A percentile compares a stretch with the other conserved stretches of the same genome.
These are phyloP conservation scores for Lachnellula hyalina DNA, from an alignment of 2,329 filamentous ascomycete species.

Conservation along the genomic window DNA sequence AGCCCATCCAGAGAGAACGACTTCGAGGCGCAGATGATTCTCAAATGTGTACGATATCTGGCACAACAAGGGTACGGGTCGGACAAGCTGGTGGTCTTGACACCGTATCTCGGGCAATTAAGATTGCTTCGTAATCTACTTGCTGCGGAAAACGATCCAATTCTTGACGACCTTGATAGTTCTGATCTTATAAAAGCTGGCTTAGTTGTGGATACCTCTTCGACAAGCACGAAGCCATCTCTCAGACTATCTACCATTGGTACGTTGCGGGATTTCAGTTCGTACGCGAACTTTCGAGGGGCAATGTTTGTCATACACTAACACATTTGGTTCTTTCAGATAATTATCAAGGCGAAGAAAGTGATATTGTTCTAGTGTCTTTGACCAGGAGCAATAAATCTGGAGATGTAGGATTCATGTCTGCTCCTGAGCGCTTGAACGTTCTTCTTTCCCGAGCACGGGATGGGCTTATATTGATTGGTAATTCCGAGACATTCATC, in stretches of 20 bases:
- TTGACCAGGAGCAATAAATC: slow-evolving; percentile 60
- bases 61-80: slow-evolving; percentile 67
- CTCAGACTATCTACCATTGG: slow-evolving; percentile 66
- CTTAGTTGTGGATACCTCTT: slow-evolving; percentile 47
- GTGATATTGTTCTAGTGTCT: slow-evolving; percentile 64
- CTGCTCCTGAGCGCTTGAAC: slow-evolving; percentile 60
- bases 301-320: background rate
- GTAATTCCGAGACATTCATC: slow-evolving; percentile 63
- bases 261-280: slow-evolving; percentile 33
- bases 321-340: slow-evolving; percentile 39
- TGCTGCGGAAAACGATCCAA: slow-evolving; percentile 52
- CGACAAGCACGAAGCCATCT: slow-evolving; percentile 44
- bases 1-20: slow-evolving; percentile 54
- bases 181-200: slow-evolving; percentile 59
- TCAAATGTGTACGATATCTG: slow-evolving; percentile 61
- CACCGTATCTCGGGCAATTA: slow-evolving; percentile 68
- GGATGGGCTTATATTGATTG: slow-evolving; percentile 61
- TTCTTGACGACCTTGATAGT: slow-evolving; percentile 64
- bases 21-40: slow-evolving; percentile 61
- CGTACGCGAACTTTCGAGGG: background rate
- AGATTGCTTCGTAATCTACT: slow-evolving; percentile 50
- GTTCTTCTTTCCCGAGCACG: slow-evolving; percentile 65
- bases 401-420: slow-evolving; percentile 67
- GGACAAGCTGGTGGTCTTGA: slow-evolving; percentile 60
- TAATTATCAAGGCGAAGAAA: slow-evolving; percentile 76